phyloP scores from a whole-genome alignment of 2,329 filamentous ascomycete species.

The Aureobasidium sp. region DNA sequence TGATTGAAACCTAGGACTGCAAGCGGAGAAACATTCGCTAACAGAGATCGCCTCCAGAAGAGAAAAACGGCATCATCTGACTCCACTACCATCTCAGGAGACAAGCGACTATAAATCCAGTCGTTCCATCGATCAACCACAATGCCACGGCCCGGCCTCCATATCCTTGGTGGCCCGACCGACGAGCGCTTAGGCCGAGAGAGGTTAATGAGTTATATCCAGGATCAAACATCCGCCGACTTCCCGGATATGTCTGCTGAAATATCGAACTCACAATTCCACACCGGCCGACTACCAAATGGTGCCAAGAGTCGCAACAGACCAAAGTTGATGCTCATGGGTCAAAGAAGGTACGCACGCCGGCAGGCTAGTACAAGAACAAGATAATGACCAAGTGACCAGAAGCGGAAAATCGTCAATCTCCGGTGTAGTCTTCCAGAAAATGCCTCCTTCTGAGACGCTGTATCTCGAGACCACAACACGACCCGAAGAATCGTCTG shows the following conservation, averaged over 20 bases:
- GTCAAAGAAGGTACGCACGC: conserved; percentile 68
- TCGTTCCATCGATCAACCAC: neutral
- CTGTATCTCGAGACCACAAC: conserved; percentile 93
- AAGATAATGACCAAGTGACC: conserved; percentile 7
- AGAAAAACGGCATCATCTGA: neutral
- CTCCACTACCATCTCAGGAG: neutral
- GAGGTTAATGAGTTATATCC: conserved; percentile 14
- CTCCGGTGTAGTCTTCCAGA: conserved; percentile 98
- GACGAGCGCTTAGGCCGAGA: neutral
- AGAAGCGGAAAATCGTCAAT: conserved; percentile 99
- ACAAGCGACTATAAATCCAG: neutral
- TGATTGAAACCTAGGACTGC: neutral
- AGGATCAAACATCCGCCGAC: conserved; percentile 13
- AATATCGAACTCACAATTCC: conserved; percentile 14
- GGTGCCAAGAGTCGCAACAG: conserved; percentile 54
- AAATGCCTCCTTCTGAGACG: conserved; percentile 91
- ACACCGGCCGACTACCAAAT: conserved; percentile 35
- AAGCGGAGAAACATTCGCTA: neutral
- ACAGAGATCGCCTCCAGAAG: neutral
- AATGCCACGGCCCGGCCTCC: conserved; percentile 7
- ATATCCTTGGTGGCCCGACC: neutral
- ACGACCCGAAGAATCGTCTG: conserved; percentile 85
- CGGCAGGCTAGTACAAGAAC: conserved; percentile 10
- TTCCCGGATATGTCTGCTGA: conserved; percentile 10
- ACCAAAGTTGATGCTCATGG: conserved; percentile 86